These are phyloP conservation scores for Carex parvula DNA, from an alignment of 176 grass and related monocot genomes.

Conservation along the genomic window DNA sequence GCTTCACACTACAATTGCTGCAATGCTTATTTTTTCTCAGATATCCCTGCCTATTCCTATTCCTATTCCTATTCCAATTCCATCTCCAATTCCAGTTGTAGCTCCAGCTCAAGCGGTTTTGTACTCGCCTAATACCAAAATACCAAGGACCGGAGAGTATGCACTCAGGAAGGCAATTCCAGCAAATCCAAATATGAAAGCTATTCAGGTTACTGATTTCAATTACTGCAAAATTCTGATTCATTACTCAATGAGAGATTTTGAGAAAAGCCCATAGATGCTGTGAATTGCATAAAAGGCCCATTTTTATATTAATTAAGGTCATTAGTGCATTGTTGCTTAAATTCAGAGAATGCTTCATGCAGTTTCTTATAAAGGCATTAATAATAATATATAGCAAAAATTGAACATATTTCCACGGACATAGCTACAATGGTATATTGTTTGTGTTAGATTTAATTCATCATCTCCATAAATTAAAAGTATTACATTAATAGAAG, in stretches of 20 bases:
- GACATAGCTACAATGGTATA: neutral
- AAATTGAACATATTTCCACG: neutral
- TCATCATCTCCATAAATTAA: neutral
- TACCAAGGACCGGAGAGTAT: constrained; percentile 89
- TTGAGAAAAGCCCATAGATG: neutral
- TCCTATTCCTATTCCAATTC: no score
- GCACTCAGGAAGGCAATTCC: constrained; percentile 86
- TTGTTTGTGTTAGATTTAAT: neutral
- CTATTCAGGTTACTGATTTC: constrained; percentile 56
- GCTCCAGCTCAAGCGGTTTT: constrained; percentile 63
- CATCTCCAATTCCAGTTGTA: constrained; percentile 28
- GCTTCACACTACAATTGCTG: constrained; percentile 43
- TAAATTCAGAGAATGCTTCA: constrained; percentile 18
- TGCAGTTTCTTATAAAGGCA: neutral
- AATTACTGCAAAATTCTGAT: neutral
- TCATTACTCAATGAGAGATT: neutral
- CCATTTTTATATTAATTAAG: neutral
- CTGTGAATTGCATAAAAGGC: neutral
- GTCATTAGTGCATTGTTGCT: neutral
- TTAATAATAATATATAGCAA: neutral
- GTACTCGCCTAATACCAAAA: constrained; percentile 88
- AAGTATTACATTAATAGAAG: neutral
- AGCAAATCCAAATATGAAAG: constrained; percentile 78
- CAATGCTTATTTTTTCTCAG: constrained; percentile 61
- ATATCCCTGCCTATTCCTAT: constrained; percentile 35